phyloP scores from a whole-genome alignment of 2,329 filamentous ascomycete species.

The Stemphylium beticola region DNA sequence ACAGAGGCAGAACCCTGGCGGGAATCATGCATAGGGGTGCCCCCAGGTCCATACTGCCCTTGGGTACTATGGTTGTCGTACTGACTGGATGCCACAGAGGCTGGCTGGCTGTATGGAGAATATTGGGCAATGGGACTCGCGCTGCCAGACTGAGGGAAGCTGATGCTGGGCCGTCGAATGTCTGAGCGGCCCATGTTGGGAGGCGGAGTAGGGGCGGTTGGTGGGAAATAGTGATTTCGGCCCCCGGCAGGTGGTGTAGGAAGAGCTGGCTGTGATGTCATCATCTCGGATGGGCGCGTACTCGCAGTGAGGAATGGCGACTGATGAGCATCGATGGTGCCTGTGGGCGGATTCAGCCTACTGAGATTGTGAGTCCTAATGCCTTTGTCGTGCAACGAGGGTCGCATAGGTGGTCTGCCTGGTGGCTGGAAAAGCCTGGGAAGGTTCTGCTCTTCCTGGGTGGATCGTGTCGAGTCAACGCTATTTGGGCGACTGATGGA shows the following conservation, averaged over 20 bases:
- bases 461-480: conserved; percentile 42
- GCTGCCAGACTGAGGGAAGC: conserved; percentile 51
- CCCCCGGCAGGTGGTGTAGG: conserved; percentile 53
- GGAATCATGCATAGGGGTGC: conserved; percentile 30
- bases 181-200: conserved; percentile 33
- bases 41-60: conserved; percentile 26
- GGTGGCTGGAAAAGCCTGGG: conserved; percentile 35
- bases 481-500: conserved; percentile 46
- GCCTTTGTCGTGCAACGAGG: conserved; percentile 64
- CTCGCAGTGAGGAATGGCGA: conserved; percentile 56
- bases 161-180: conserved; percentile 37
- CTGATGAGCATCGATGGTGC: conserved; percentile 57
- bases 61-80: conserved; percentile 44
- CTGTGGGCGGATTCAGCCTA: conserved; percentile 51
- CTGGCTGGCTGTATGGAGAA: conserved; percentile 45
- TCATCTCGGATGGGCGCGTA: conserved; percentile 52
- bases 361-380: conserved; percentile 60
- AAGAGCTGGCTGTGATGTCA: conserved; percentile 54
- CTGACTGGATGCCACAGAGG: conserved; percentile 42
- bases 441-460: conserved; percentile 30
- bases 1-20: conserved; percentile 44
- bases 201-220: conserved; percentile 44
- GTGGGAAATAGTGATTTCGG: conserved; percentile 44
- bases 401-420: conserved; percentile 47
- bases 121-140: conserved; percentile 57